Evolutionary conservation across 1,284 basidiomycete genomes (phyloP).

Genomic region (Tranzscheliella williamsii): DNA sequence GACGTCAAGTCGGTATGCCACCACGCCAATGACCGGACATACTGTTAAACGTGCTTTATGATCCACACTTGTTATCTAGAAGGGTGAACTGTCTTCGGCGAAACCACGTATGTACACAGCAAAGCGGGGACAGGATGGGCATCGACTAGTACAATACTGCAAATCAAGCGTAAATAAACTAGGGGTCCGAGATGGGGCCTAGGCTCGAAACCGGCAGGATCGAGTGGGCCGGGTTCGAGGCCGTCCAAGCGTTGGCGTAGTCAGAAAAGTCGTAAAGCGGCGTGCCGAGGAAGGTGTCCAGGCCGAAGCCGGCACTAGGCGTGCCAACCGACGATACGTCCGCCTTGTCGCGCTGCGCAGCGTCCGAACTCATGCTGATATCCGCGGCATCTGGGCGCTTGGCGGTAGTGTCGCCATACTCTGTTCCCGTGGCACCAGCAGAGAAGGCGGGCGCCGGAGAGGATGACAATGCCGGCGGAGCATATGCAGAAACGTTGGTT

Average conservation of each 20-base stretch:
- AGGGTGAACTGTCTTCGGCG: no score
- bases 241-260: conserved; percentile 36
- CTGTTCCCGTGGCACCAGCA: background rate
- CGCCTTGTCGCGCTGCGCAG: background rate
- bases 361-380: conserved; percentile 1
- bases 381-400: background rate
- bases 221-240: conserved; percentile 7
- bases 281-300: conserved; percentile 25
- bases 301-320: conserved; percentile 39
- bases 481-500: background rate
- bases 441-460: background rate
- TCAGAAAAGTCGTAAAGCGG: conserved; percentile 41
- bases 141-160: no score
- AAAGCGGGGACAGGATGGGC: no score
- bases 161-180: no score
- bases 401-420: no score
- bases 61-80: no score
- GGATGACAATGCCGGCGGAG: conserved; percentile 4
- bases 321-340: conserved; percentile 22
- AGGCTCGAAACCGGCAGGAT: conserved; percentile 5
- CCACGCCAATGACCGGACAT: no score
- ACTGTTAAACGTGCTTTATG: no score
- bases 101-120: no score
- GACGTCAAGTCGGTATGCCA: no score
- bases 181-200: conserved; percentile 29